Conservation (phyloP, 202 grass and related monocot genomes). For the Bolboschoenoplectus hybrid region DNA sequence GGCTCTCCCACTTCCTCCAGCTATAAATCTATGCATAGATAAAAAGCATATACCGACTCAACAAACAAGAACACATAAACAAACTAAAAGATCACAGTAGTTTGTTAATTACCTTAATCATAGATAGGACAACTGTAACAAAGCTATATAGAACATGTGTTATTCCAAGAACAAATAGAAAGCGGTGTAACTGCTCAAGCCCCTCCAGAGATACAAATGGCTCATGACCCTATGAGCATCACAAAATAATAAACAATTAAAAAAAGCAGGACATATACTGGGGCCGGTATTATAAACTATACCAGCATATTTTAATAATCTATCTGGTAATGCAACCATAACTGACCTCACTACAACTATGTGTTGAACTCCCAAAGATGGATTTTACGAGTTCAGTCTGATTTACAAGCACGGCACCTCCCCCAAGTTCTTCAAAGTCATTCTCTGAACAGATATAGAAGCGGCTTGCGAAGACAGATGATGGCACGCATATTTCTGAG, state of each 20-base stretch:
- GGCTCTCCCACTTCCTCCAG: constrained; percentile 92
- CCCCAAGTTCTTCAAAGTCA: constrained; percentile 48
- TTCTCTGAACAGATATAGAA: constrained; percentile 82
- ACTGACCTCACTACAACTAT: constrained; percentile 62
- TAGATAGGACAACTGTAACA: constrained; percentile 82
- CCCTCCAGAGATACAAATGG: constrained; percentile 93
- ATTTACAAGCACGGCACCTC: constrained; percentile 15
- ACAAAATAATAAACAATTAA: constrained; percentile 30
- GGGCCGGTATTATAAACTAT: background rate
- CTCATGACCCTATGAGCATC: constrained; percentile 73
- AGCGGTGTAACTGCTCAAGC: constrained; percentile 84
- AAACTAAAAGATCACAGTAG: background rate
- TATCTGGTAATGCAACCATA: background rate
- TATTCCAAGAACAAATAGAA: constrained; percentile 92
- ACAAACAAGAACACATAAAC: constrained; percentile 2
- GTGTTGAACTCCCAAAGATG: constrained; percentile 40
- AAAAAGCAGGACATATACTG: background rate
- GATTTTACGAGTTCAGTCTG: constrained; percentile 44
- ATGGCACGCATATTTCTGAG: constrained; percentile 83
- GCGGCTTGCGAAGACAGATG: constrained; percentile 58
- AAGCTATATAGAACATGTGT: constrained; percentile 94
- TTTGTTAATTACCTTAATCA: constrained; percentile 70
- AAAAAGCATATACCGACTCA: background rate
- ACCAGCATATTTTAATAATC: background rate
- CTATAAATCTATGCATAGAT: constrained; percentile 72